Evolutionary conservation across 176 grass and related monocot species (phyloP), one percentile per base, ranked within the genome.

Genomic region (Raddia distichophylla): DNA sequence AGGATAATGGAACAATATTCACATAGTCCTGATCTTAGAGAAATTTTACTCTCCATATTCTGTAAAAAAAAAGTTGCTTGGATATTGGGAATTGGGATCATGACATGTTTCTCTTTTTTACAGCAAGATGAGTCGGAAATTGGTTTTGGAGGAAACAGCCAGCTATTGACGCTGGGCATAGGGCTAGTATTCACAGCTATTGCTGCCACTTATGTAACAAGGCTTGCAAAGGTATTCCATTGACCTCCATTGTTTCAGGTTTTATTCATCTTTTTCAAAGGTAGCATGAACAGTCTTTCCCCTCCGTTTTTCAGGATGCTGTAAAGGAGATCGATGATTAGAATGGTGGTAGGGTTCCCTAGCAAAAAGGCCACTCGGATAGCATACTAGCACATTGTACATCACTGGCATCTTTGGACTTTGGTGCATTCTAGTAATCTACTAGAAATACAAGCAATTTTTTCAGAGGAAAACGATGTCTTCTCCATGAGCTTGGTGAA

Each of bases 71-170:
- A 7, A 2, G 12, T 22, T 0, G 15, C 8, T 75, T n/a, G 15
- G 40, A 54, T 45, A 48, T 10, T 71, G 56, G 37, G 37, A 40
- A 40, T 40, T 40, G 37, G 40, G 71, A 51, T 78, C 33, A 54
- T 53, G 18, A 85, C 17, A 17, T 74, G 55, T 73, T 47, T 59
- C 72, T 54, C 22, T 0, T 80, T 64, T 87, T 90, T 42, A 62
- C 93, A 99, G 97, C 97, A 99, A 95, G 97, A 99, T 33, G 97
- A 99, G 55, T 95, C 97, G 5, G 96, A 95, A 8, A 61, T 90
- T n/a, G 77, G 91, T 67, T 85, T 93, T 64, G 91, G 93, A 82
- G 97, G 97, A 81, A 93, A 87, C 87, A 87, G 59, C 57, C 87
- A 99, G 75, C 71, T 99, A 80, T 69, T 80, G 83, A 96, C 91